phyloP scores from a whole-genome alignment of 129 eudicot species.

The Mikania micrantha region DNA sequence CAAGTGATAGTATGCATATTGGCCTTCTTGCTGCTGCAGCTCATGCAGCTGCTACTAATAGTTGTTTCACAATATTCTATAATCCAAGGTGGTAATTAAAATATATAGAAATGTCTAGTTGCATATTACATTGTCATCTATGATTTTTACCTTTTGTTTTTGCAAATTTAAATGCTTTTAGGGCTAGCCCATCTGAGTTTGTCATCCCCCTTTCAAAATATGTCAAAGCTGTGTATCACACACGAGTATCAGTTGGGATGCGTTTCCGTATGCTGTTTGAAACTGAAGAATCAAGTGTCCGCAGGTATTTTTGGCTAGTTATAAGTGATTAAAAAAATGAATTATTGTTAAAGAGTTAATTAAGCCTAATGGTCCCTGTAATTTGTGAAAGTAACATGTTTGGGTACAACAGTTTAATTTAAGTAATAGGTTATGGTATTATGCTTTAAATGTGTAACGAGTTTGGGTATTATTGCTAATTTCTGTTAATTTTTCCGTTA shows the following conservation, averaged over 20 bases:
- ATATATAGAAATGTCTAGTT: neutral
- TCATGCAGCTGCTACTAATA: slow-evolving; percentile 92
- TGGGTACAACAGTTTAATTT: no score
- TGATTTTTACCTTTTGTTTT: slow-evolving; percentile 13
- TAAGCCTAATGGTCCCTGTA: no score
- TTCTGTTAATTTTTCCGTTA: no score
- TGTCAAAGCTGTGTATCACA: slow-evolving; percentile 89
- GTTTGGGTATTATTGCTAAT: no score
- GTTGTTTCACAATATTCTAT: slow-evolving; percentile 84
- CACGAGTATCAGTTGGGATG: slow-evolving; percentile 96
- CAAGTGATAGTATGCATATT: slow-evolving; percentile 99
- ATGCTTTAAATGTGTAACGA: no score
- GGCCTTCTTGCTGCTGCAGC: slow-evolving; percentile 99
- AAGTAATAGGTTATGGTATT: no score
- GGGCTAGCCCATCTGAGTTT: slow-evolving; percentile 98
- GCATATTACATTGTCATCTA: neutral
- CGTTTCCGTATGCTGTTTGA: slow-evolving; percentile 98
- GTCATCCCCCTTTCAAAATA: slow-evolving; percentile 90
- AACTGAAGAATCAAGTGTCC: slow-evolving; percentile 98
- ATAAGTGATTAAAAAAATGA: neutral
- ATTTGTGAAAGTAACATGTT: no score
- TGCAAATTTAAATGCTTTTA: slow-evolving; percentile 24
- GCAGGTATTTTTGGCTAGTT: slow-evolving; percentile 46
- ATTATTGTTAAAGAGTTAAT: no score
- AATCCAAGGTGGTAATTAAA: slow-evolving; percentile 64